Base-by-base conservation (phyloP, 805 yeast species). In the Candida sanyiensis region DNA sequence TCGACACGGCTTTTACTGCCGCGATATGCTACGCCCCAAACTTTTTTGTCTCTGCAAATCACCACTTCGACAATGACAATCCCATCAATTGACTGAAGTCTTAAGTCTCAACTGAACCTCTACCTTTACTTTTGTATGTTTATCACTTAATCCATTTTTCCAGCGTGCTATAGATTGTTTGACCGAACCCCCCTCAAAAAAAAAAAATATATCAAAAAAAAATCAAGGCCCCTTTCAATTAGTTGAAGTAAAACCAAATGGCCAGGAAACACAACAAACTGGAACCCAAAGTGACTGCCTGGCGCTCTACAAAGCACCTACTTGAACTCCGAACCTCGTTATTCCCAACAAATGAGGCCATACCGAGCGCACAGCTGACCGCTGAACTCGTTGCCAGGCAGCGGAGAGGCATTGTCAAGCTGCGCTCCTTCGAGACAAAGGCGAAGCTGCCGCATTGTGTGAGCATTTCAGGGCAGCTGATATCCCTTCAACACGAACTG, bases 391-490 rank as follows among this genome's bases (percentile, higher is more conserved):
- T 18, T 9, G 31, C 19, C n/a, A 30, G 15, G 6, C 23, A 36
- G 29, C 25, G 24, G 4, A 16, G 27, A 13, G 56, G 46, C 39
- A 45, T 50, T 5, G 9, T 39, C 7, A 32, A 29, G 16, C 40
- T 49, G 9, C 38, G 42, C 12, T 28, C 49, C 10, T 51, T 45
- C 29, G 34, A 48, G 21, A 43, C 52, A 1, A 39, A 50, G 21
- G 15, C 41, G 19, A 30, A 38, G 9, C 44, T 51, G 7, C 52
- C 54, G 12, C 49, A 47, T 32, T 29, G 43, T 2, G n/a, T 51
- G n/a, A 44, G 36, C 7, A 38, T 46, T n/a, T 48, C 51, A 5
- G 37, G 46, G 1, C 46, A 43, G 21, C 37, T 51, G 3, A 46
- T 43, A 18, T 32, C 47, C 3, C 19, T 33, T 8, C 37, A 33